Percentiles rank a stretch among this genome's conserved stretches.
These are phyloP conservation scores for Yamadazyma atlantica DNA, from an alignment of 1,139 yeast genomes.

Conservation along the genomic window DNA sequence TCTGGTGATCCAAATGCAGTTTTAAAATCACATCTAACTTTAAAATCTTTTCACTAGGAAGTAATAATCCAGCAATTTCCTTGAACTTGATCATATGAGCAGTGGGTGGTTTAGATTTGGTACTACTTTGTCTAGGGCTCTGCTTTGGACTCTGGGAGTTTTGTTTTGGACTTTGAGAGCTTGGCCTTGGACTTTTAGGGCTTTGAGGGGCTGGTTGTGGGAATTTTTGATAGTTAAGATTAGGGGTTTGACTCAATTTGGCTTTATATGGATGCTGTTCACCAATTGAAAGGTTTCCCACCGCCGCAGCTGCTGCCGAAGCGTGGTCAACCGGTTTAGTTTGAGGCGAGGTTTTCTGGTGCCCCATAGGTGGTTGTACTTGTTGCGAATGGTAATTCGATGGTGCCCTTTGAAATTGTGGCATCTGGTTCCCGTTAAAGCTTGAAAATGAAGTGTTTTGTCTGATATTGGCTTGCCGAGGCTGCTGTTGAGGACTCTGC, in stretches of 20 bases:
- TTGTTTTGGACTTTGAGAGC: background rate
- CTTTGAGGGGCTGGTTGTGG: background rate
- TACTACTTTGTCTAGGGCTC: too few species aligned
- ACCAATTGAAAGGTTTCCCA: slow-evolving; percentile 9
- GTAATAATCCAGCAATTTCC: slow-evolving; percentile 35
- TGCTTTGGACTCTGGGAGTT: too few species aligned
- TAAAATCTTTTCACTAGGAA: slow-evolving; percentile 39
- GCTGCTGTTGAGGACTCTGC: slow-evolving; percentile 7
- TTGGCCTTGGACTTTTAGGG: background rate
- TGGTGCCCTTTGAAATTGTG: background rate
- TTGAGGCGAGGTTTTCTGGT: background rate
- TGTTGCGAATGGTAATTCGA: background rate
- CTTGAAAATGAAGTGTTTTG: slow-evolving; percentile 2
- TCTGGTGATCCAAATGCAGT: slow-evolving; percentile 33
- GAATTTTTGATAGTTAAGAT: background rate
- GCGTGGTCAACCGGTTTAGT: slow-evolving; percentile 6
- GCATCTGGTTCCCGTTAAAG: background rate
- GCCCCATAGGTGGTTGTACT: background rate
- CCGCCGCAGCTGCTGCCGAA: slow-evolving; percentile 13
- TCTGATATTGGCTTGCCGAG: slow-evolving; percentile 5
- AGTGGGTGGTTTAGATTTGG: too few species aligned
- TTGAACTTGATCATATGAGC: slow-evolving; percentile 26
- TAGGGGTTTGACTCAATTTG: slow-evolving; percentile 1
- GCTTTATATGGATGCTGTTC: slow-evolving; percentile 3
- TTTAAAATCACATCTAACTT: slow-evolving; percentile 42